phyloP scores from a whole-genome alignment of 1,284 basidiomycete genomes.

The Pterula multifida region DNA sequence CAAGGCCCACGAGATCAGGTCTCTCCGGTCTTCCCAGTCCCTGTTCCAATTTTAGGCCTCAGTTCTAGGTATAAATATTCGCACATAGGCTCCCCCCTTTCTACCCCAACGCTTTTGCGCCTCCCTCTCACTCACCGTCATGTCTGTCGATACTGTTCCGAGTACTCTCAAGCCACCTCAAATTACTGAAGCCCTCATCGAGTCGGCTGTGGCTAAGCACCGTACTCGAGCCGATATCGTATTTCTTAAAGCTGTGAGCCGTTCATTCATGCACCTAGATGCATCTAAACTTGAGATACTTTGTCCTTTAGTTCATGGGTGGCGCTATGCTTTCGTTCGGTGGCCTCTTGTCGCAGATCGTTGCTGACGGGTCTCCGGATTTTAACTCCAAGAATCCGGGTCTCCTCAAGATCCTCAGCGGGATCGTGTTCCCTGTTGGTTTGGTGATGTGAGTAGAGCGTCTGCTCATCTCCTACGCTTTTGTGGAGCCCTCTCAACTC shows the following conservation, averaged over 20 bases:
- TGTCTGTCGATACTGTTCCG: constrained; percentile 11
- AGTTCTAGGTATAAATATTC: too few species aligned
- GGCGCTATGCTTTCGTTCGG: constrained; percentile 65
- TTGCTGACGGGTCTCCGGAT: constrained; percentile 44
- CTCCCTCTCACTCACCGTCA: not conserved
- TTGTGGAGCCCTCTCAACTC: too few species aligned
- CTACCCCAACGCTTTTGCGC: too few species aligned
- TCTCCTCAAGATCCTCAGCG: constrained; percentile 50
- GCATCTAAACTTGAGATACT: not conserved
- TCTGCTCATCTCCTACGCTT: not conserved
- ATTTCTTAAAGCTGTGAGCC: constrained; percentile 56
- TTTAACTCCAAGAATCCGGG: constrained; percentile 47
- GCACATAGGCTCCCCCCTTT: too few species aligned
- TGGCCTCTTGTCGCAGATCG: constrained; percentile 48
- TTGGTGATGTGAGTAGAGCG: constrained; percentile 50
- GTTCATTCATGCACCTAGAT: not conserved
- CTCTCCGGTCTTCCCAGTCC: too few species aligned
- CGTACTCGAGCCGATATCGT: constrained; percentile 43
- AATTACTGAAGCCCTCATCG: constrained; percentile 46
- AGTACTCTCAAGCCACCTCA: constrained; percentile 50
- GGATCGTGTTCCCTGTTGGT: constrained; percentile 63
- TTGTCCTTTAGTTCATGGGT: constrained; percentile 39
- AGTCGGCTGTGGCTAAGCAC: constrained; percentile 48
- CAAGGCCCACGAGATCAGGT: too few species aligned
- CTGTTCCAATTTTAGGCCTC: too few species aligned